Base-by-base conservation (phyloP, 2,329 filamentous ascomycete genomes). In the Colletotrichum liaoningense region DNA sequence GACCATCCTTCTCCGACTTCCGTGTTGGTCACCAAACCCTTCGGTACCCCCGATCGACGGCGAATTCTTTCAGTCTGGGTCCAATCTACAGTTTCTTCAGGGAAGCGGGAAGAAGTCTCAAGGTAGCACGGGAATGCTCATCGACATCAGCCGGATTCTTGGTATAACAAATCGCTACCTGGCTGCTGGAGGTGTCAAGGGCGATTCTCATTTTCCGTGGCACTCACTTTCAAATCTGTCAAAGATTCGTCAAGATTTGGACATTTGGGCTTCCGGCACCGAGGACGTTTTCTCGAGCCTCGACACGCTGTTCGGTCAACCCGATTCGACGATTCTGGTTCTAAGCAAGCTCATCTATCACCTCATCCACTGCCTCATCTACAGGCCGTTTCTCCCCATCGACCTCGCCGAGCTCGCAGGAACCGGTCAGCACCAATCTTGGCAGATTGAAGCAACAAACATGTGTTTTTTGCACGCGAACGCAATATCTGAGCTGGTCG, bases 391-490 rank as follows among this genome's bases (percentile, higher is more conserved):
- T 81, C 86, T 97, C 6, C 95, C 95, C 0, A 93, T 97, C 74
- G 93, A 97, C 80, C 86, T 97, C 4, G 90, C 93, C 28, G 95
- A 97, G 80, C 88, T 97, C 7, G 90, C 93, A 14, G 93, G 93
- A 16, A 93, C 90, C 0, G 93, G 93, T 1, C 94, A 97, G 78
- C 94, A 97, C 77, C 94, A 97, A 80, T 95, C 94, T 33, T 97
- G 95, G 95, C 95, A 97, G 80, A 96, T 97, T 60, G 94, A 97
- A 80, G 94, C 95, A 0, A 97, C 94, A 0, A 96, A 97, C 78
- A 88, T 96, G 79, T 97, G 95, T 81, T 97, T 91, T 80, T 85
- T 95, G 22, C 95, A 97, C 76, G 94, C 95, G 6, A 97, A 97
- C 78, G 94, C 94, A 5, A 95, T 97, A 64, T 92, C 94, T 1